phyloP scores from a whole-genome alignment of 140 eudicot genomes.

The Bidens hawaiensis region DNA sequence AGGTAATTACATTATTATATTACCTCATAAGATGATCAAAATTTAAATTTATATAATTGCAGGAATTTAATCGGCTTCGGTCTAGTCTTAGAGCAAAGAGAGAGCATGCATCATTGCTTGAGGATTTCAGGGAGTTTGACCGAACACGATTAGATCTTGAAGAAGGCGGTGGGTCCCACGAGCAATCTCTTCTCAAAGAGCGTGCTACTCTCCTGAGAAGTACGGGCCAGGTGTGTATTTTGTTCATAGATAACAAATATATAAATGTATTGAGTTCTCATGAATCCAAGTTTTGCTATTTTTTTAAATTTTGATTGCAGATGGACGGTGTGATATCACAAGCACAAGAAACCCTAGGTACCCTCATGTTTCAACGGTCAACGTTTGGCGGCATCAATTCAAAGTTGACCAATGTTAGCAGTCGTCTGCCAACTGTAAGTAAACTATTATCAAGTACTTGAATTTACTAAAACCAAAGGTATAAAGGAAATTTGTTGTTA shows the following conservation, averaged over 20 bases:
- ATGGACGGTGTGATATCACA: conserved; percentile 91
- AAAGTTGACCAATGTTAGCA: conserved; percentile 89
- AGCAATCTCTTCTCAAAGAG: conserved; percentile 86
- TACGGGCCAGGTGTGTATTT: conserved; percentile 73
- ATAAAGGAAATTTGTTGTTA: not conserved
- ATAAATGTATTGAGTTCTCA: not conserved
- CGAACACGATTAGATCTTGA: conserved; percentile 87
- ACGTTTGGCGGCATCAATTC: conserved; percentile 95
- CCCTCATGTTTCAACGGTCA: conserved; percentile 89
- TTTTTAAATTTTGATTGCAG: conserved; percentile 36
- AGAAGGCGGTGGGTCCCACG: conserved; percentile 84
- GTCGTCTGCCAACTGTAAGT: conserved; percentile 97
- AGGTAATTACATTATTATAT: conserved; percentile 42
- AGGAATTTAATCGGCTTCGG: conserved; percentile 90
- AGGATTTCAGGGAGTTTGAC: conserved; percentile 96
- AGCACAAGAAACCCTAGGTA: conserved; percentile 88
- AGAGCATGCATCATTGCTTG: conserved; percentile 96
- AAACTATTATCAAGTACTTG: not conserved
- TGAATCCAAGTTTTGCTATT: not conserved
- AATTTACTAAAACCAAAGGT: not conserved
- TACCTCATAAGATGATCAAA: not conserved
- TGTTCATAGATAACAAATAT: not conserved
- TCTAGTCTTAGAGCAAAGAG: conserved; percentile 92
- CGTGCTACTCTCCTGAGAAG: conserved; percentile 79
- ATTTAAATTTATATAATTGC: conserved; percentile 15